A percentile compares a stretch with the other conserved stretches of the same genome.
phyloP scores from a whole-genome alignment of 495 filamentous ascomycete genomes.

The Aspergillus diversus region DNA sequence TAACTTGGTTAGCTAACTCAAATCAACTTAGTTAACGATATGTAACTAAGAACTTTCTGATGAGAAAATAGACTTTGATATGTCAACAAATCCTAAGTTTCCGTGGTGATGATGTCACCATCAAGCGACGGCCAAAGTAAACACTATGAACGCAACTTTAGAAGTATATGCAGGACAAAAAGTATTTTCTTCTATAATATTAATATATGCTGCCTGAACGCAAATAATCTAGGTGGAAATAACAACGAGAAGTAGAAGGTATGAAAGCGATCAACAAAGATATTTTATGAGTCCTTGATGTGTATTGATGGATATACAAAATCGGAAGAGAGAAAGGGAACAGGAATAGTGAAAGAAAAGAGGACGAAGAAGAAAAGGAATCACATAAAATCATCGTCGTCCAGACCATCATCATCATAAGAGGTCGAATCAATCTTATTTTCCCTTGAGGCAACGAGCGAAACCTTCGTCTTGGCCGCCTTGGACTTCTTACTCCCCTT shows the following conservation, averaged over 20 bases:
- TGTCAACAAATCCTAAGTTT: not conserved
- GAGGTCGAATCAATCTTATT: conserved; percentile 66
- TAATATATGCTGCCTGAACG: conserved; percentile 7
- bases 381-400: conserved; percentile 73
- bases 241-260: not conserved
- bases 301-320: not conserved
- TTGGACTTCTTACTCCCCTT: conserved; percentile 97
- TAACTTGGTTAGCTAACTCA: no score
- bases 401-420: conserved; percentile 83
- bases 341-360: not conserved
- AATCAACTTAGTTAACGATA: no score
- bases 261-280: conserved; percentile 5
- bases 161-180: not conserved
- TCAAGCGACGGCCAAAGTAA: not conserved
- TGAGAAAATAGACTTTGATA: no score
- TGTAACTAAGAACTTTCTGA: no score
- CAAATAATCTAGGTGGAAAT: not conserved
- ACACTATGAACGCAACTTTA: no score
- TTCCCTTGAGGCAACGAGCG: conserved; percentile 71
- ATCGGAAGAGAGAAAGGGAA: not conserved
- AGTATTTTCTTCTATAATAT: conserved; percentile 5
- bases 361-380: conserved; percentile 23
- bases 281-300: conserved; percentile 1
- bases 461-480: conserved; percentile 90
- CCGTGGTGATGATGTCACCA: not conserved